Percentiles rank a stretch among this genome's conserved stretches.
Evolutionary conservation across 1,284 basidiomycete genomes (phyloP).

Genomic region (Volvariella surrecta): DNA sequence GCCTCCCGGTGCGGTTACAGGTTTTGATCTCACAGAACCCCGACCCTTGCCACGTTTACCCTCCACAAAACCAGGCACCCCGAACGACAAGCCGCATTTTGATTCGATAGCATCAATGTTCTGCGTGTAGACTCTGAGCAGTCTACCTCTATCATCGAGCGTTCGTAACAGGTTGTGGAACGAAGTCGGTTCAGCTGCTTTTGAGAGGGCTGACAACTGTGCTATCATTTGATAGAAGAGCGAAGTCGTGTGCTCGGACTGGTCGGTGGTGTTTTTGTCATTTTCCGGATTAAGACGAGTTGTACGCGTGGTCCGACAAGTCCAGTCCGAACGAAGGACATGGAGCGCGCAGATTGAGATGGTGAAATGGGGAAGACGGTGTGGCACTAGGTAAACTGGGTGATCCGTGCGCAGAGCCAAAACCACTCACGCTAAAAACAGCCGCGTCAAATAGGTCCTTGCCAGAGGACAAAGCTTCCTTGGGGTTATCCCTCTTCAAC

Average conservation of each 20-base stretch:
- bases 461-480: constrained; percentile 63
- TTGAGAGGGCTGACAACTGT: constrained; percentile 67
- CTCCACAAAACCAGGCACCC: constrained; percentile 52
- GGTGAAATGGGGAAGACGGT: no score
- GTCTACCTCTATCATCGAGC: constrained; percentile 70
- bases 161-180: constrained; percentile 75
- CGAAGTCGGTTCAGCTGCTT: constrained; percentile 69
- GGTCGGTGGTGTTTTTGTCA: constrained; percentile 3
- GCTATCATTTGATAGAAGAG: constrained; percentile 89
- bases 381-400: no score
- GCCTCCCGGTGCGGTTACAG: no score
- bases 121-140: constrained; percentile 90
- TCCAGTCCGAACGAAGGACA: constrained; percentile 5
- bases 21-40: no score
- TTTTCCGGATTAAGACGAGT: background rate
- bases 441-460: constrained; percentile 91
- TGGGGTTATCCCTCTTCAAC: constrained; percentile 72
- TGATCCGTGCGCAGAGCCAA: constrained; percentile 3
- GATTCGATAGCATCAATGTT: constrained; percentile 89
- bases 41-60: constrained; percentile 39
- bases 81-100: constrained; percentile 78
- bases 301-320: no score
- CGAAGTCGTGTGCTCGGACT: constrained; percentile 68
- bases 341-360: background rate
- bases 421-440: constrained; percentile 70